Evolutionary conservation across 176 grass and related monocot species (phyloP), one percentile per base, ranked within the genome.

Genomic region (Echinochloa phyllopogon): DNA sequence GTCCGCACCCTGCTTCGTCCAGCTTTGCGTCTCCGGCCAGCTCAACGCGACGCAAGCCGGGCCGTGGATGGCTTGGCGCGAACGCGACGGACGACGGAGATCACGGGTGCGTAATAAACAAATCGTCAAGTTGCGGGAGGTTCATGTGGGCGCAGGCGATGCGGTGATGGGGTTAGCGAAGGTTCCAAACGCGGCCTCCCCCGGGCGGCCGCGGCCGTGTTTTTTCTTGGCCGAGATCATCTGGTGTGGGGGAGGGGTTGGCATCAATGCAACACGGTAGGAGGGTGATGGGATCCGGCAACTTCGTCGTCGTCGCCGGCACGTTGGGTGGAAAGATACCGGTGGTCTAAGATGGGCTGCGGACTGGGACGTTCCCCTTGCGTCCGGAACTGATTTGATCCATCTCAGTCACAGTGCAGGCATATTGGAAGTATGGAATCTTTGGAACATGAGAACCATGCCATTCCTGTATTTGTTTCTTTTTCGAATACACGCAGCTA

Each of bases 161-260:
- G 52, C 5, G 59, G 49, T 8, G 69, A 82, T n/a, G 6, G 58
- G 21, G 56, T 45, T 74, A 3, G 6, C 57, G 75, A 88, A 74
- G 75, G 87, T 74, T 80, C 87, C 82, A 74, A 80, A 43, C 25
- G 21, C 4, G 14, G 82, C 75, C 87, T 89, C 10, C 87, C 81
- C 82, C 75, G 6, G 87, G 39, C 23, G 59, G 21, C 76, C 76
- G 39, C 23, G 59, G 21, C 76, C 76, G 69, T 40, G 82, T 79
- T 88, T 58, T 55, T 55, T 67, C 25, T 50, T 25, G 55, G 18
- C 55, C 53, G 60, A 39, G 64, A 83, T 42, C 86, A 72, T 65
- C 86, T 44, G n/a, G 79, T 33, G 27, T 20, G 63, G 53, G 78
- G 38, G 44, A 36, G 73, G 73, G 66, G 81, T 88, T 66, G 37